phyloP scores from a whole-genome alignment of 2,329 filamentous ascomycete species.

The Exophiala spinifera region DNA sequence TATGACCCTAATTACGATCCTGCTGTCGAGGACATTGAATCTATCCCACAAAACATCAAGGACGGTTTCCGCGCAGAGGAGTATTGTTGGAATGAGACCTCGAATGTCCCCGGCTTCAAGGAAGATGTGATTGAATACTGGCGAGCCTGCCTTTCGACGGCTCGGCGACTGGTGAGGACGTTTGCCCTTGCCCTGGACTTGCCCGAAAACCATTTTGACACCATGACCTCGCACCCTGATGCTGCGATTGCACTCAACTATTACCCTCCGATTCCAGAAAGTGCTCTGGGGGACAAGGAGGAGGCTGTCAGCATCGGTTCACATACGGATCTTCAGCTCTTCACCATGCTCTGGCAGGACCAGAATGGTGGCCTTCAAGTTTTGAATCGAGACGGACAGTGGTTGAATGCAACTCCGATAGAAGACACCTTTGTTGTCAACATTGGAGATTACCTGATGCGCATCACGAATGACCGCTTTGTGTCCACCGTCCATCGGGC shows the following conservation, averaged over 20 bases:
- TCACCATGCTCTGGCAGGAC: conserved; percentile 56
- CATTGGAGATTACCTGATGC: conserved; percentile 50
- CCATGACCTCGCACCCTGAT: conserved; percentile 47
- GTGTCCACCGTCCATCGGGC: conserved; percentile 57
- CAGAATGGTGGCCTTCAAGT: conserved; percentile 51
- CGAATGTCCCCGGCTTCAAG: conserved; percentile 24
- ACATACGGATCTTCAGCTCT: conserved; percentile 50
- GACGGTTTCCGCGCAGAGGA: neutral
- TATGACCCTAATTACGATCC: conserved; percentile 1
- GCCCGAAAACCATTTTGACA: conserved; percentile 39
- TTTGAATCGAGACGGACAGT: conserved; percentile 40
- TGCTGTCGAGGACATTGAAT: neutral
- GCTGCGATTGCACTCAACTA: conserved; percentile 34
- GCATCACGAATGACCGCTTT: conserved; percentile 48
- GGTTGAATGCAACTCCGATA: conserved; percentile 41
- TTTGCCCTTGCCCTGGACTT: conserved; percentile 44
- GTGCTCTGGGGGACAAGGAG: neutral
- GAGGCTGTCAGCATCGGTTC: conserved; percentile 37
- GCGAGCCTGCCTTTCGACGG: neutral
- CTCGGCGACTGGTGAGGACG: conserved; percentile 36
- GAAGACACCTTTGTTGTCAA: conserved; percentile 50
- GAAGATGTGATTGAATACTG: conserved; percentile 5
- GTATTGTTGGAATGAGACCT: neutral
- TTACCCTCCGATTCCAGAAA: conserved; percentile 10
- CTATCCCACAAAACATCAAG: neutral